Conservation (phyloP, 1,284 basidiomycete species). For the Schizophyllum amplum region DNA sequence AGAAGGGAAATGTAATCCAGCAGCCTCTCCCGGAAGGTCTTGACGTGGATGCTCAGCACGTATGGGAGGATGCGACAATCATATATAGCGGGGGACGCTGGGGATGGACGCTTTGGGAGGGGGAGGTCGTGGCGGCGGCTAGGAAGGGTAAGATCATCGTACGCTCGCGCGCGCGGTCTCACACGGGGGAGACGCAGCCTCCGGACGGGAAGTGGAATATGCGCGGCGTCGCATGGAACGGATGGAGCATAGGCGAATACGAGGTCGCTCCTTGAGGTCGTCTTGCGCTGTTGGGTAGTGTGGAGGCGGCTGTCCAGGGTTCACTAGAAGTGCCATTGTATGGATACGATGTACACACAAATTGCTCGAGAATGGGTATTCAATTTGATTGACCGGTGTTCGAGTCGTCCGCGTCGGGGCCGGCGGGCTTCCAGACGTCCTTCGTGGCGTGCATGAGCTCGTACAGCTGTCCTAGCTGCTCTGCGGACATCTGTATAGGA, state of each 20-base stretch:
- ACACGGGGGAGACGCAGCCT: conserved; percentile 34
- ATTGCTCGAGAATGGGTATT: too few species aligned
- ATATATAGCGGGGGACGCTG: background rate
- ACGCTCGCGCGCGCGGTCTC: conserved; percentile 37
- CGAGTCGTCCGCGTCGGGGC: conserved; percentile 14
- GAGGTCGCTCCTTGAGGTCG: conserved; percentile 22
- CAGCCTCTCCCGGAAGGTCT: background rate
- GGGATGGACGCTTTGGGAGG: conserved; percentile 62
- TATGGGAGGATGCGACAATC: background rate
- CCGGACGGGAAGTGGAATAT: conserved; percentile 47
- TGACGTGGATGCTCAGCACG: background rate
- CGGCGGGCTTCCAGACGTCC: conserved; percentile 68
- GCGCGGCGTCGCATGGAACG: conserved; percentile 49
- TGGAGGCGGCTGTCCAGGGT: too few species aligned
- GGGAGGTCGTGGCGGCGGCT: conserved; percentile 25
- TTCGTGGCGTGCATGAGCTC: conserved; percentile 88
- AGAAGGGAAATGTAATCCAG: conserved; percentile 33
- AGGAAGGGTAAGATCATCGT: conserved; percentile 23
- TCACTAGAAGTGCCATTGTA: too few species aligned
- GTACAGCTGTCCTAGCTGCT: conserved; percentile 87
- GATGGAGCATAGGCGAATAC: conserved; percentile 29
- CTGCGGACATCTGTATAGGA: conserved; percentile 66
- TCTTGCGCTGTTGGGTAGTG: too few species aligned
- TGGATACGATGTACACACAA: too few species aligned
- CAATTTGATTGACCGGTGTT: background rate